Base-by-base conservation (phyloP, 169 alveolate species). In the Cryptosporidium bovis region DNA sequence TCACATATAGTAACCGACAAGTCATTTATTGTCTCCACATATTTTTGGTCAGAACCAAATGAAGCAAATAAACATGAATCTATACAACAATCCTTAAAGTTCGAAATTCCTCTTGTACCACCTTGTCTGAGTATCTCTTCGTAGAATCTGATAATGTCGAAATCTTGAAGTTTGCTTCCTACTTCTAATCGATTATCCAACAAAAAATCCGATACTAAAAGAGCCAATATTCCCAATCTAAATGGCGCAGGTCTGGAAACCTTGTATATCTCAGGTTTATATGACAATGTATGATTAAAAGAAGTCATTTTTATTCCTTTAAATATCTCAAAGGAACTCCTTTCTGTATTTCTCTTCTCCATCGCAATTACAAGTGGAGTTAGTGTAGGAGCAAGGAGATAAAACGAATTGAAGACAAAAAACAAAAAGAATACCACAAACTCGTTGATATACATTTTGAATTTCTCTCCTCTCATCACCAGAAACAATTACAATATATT, bases 221-320 rank as follows among this genome's bases (percentile, higher is more conserved):
- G n/a, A n/a, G 85, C 58, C 6, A 77, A 44, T 4, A 60, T 77
- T 5, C 64, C 69, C 48, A 77, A 27, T 60, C 85, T 77, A 40
- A 77, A 58, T 15, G 85, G 85, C 40, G 71, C 85, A n/a, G 85
- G 85, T 20, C 46, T 33, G 3, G 85, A 77, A 31, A 6, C 44
- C 34, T 48, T 60, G n/a, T 33, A 44, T 12, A 60, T 51, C 18
- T 53, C 67, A 27, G 66, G 36, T 55, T 64, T 36, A 53, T 77
- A 60, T 27, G 85, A 77, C 13, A 3, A 56, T 29, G 68, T 71
- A 2, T 16, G 29, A 29, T 55, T 71, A 10, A 16, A 40, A 8
- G 67, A 71, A 0, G 31, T 13, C 10, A 53, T 15, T 64, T 40
- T 71, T 7, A 40, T 8, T 40, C 48, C 48, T 40, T 40, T 40